phyloP scores from a whole-genome alignment of 1,284 basidiomycete genomes.

The Pseudomicrostroma phylloplanum region DNA sequence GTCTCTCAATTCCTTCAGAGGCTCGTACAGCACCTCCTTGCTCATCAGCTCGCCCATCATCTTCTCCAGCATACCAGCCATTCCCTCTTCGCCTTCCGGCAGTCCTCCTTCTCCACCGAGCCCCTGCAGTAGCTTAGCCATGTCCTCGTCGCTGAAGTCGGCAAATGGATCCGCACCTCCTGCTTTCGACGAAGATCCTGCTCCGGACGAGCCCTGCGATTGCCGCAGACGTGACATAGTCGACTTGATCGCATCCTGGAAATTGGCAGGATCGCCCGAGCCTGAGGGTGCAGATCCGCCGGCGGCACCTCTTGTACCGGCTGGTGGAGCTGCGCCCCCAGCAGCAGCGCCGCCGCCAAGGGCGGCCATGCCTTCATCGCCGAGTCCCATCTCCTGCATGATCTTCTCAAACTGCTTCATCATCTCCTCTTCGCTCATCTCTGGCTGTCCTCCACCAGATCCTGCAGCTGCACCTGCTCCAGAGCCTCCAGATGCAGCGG shows the following conservation, averaged over 20 bases:
- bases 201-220: slow-evolving; percentile 56
- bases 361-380: slow-evolving; percentile 6
- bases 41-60: slow-evolving; percentile 93
- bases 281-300: slow-evolving; percentile 16
- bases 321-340: slow-evolving; percentile 14
- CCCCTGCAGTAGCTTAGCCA: slow-evolving; percentile 59
- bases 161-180: slow-evolving; percentile 51
- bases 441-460: slow-evolving; percentile 2
- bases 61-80: slow-evolving; percentile 72
- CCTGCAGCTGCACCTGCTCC: slow-evolving; percentile 5
- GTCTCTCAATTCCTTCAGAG: slow-evolving; percentile 75
- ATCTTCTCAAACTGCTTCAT: slow-evolving; percentile 48
- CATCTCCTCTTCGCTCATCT: slow-evolving; percentile 42
- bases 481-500: slow-evolving; percentile 13
- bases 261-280: slow-evolving; percentile 54
- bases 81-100: slow-evolving; percentile 54
- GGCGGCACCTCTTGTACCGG: slow-evolving; percentile 20
- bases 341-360: slow-evolving; percentile 5
- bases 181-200: slow-evolving; percentile 15
- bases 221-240: slow-evolving; percentile 75
- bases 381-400: slow-evolving; percentile 37
- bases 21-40: slow-evolving; percentile 87
- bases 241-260: slow-evolving; percentile 69
- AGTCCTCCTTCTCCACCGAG: slow-evolving; percentile 48
- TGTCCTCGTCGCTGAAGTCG: slow-evolving; percentile 59